A percentile compares a stretch with the other conserved stretches of the same genome.
Evolutionary conservation across 2,329 filamentous ascomycete genomes (phyloP).

Genomic region (Penicillium sp.): DNA sequence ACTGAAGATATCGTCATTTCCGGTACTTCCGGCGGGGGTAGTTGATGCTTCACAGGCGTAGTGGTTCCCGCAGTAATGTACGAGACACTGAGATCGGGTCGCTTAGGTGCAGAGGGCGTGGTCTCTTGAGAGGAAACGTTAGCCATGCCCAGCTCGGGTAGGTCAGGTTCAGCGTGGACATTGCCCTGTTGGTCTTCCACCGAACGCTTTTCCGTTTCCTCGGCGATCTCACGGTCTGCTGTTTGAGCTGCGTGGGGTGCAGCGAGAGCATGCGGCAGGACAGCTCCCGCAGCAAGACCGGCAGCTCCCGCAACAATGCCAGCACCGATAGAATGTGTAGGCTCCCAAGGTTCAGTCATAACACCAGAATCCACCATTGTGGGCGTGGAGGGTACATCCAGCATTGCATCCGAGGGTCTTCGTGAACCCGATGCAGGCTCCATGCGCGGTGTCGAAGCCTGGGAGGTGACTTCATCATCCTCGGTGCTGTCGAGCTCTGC

Average conservation of each 20-base stretch:
- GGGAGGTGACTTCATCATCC: constrained; percentile 52
- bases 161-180: constrained; percentile 13
- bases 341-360: constrained; percentile 55
- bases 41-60: constrained; percentile 21
- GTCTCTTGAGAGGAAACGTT: constrained; percentile 30
- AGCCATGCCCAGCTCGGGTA: constrained; percentile 26
- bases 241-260: constrained; percentile 12
- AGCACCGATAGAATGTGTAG: constrained; percentile 18
- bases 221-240: constrained; percentile 13
- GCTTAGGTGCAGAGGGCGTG: constrained; percentile 35
- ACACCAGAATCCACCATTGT: constrained; percentile 53
- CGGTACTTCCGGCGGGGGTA: constrained; percentile 13
- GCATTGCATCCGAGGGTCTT: constrained; percentile 25
- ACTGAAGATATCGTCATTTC: constrained; percentile 30
- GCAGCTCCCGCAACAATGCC: constrained; percentile 9
- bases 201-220: constrained; percentile 7
- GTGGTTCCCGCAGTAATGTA: constrained; percentile 26
- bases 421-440: constrained; percentile 23
- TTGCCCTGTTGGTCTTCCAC: too few species aligned
- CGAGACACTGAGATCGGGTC: constrained; percentile 30
- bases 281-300: constrained; percentile 17
- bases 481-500: constrained; percentile 64
- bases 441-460: constrained; percentile 35
- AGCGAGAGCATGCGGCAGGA: constrained; percentile 14
- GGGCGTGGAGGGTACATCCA: constrained; percentile 21